Conservation (phyloP, 2,329 filamentous ascomycete genomes). For the Plenodomus lindquistii region DNA sequence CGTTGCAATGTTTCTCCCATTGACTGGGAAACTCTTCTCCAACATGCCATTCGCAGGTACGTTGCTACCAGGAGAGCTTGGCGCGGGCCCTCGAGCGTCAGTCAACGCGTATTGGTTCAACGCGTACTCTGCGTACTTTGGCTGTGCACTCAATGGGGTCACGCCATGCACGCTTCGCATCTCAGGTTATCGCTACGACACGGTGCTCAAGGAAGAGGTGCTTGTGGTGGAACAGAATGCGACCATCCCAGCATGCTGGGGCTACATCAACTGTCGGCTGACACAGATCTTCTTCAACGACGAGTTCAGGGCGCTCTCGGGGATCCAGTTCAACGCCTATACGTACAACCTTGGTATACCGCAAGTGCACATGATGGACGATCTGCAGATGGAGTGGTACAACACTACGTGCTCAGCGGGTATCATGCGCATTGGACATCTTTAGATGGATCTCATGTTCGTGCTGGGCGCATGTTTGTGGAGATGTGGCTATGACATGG, state of each 20-base stretch:
- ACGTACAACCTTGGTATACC: constrained; percentile 44
- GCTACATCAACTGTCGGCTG: constrained; percentile 48
- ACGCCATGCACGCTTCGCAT: constrained; percentile 50
- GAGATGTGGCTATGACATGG: not conserved
- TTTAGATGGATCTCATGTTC: constrained; percentile 9
- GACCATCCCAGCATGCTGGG: constrained; percentile 49
- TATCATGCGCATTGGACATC: constrained; percentile 36
- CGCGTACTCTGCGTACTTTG: constrained; percentile 51
- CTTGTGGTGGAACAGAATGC: constrained; percentile 43
- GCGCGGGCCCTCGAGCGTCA: constrained; percentile 49
- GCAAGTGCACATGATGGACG: constrained; percentile 53
- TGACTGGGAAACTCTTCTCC: constrained; percentile 28
- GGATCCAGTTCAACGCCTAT: constrained; percentile 54
- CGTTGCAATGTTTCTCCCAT: constrained; percentile 53
- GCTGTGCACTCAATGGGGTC: constrained; percentile 50
- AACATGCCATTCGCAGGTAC: constrained; percentile 38
- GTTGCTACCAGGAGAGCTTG: constrained; percentile 51
- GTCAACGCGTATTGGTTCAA: constrained; percentile 57
- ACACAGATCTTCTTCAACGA: constrained; percentile 48
- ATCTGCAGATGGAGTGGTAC: constrained; percentile 53
- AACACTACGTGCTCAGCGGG: constrained; percentile 56
- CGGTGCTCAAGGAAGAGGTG: constrained; percentile 39
- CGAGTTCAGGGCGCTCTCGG: constrained; percentile 47
- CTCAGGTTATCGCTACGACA: constrained; percentile 51
- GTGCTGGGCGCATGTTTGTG: not conserved